These are phyloP conservation scores for Candida mattraensis DNA, from an alignment of 805 yeast species.

Conservation along the genomic window DNA sequence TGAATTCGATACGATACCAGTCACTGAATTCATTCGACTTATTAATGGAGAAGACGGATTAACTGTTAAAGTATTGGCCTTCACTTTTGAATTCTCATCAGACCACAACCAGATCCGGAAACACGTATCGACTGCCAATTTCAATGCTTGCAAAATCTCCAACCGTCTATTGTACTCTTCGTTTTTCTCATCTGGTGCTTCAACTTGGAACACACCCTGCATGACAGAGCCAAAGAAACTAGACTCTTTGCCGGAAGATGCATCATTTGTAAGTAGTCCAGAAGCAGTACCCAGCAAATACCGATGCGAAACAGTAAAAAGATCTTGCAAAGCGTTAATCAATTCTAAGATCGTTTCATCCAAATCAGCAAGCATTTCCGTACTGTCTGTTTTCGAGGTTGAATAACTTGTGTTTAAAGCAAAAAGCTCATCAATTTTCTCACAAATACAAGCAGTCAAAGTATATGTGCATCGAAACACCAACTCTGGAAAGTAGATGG, in stretches of 20 bases:
- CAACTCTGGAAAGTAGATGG: constrained; percentile 28
- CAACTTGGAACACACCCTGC: constrained; percentile 77
- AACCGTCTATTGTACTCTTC: constrained; percentile 54
- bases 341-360: constrained; percentile 46
- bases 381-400: no score
- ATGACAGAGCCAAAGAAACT: constrained; percentile 68
- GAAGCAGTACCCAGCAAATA: constrained; percentile 35
- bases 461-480: constrained; percentile 24
- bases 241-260: constrained; percentile 34
- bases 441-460: constrained; percentile 29
- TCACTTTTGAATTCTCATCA: constrained; percentile 41
- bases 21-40: constrained; percentile 18
- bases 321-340: constrained; percentile 62
- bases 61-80: constrained; percentile 4
- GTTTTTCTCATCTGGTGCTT: constrained; percentile 53
- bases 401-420: constrained; percentile 18
- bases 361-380: constrained; percentile 17
- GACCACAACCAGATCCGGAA: constrained; percentile 72
- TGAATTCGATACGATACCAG: constrained; percentile 5
- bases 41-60: constrained; percentile 16
- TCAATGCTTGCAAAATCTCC: constrained; percentile 62
- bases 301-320: constrained; percentile 59
- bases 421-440: constrained; percentile 28
- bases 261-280: constrained; percentile 18
- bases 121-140: constrained; percentile 53